Evolutionary conservation across 202 grass and related monocot species (phyloP).

Genomic region (Tripidium arundinaceum): DNA sequence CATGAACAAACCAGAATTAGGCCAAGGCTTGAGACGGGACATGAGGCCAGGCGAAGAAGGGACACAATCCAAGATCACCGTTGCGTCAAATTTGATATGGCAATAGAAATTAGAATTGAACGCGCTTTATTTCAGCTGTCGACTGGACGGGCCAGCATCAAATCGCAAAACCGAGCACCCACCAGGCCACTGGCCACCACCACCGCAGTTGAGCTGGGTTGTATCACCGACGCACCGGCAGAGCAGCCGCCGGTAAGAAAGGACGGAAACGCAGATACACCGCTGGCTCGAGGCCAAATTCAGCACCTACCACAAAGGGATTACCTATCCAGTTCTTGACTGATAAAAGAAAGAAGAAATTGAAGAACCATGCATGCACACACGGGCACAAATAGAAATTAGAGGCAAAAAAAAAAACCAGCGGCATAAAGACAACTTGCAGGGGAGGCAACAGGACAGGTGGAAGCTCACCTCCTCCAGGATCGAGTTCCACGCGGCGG

Average conservation of each 20-base stretch:
- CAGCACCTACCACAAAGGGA: neutral
- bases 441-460: neutral
- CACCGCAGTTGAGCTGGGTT: too few species aligned
- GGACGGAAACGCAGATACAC: neutral
- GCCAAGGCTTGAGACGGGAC: neutral
- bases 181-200: neutral
- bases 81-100: neutral
- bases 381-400: neutral
- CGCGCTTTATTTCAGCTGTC: neutral
- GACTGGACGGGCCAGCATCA: neutral
- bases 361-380: neutral
- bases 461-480: conserved; percentile 13
- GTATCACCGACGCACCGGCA: neutral
- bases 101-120: neutral
- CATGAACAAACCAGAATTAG: neutral
- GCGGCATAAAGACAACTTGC: neutral
- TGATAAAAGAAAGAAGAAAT: neutral
- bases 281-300: neutral
- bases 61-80: neutral
- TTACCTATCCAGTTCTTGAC: neutral
- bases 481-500: neutral
- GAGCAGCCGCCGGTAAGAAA: neutral
- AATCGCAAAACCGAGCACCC: neutral
- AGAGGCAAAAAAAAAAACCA: neutral
- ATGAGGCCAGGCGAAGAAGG: neutral